These are phyloP conservation scores for Botrytis porri DNA, from an alignment of 2,329 filamentous ascomycete species.

Conservation along the genomic window DNA sequence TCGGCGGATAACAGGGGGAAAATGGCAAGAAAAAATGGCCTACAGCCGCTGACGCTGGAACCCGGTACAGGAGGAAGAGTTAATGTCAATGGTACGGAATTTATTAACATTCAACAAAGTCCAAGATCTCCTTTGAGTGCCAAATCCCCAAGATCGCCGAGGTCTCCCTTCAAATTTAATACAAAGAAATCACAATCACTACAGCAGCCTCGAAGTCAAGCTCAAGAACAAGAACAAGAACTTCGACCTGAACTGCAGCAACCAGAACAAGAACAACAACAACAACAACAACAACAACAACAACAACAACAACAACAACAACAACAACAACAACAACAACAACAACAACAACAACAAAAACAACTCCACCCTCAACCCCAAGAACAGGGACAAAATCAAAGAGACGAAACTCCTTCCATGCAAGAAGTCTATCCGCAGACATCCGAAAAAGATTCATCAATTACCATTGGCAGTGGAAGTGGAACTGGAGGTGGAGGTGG, in stretches of 20 bases:
- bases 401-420: conserved; percentile 26
- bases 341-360: not conserved
- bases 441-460: conserved; percentile 21
- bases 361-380: not conserved
- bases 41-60: conserved; percentile 37
- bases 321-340: not conserved
- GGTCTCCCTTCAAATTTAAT: conserved; percentile 35
- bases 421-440: conserved; percentile 27
- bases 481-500: not conserved
- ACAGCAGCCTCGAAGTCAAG: not conserved
- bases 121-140: conserved; percentile 30
- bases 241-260: too few species aligned
- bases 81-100: conserved; percentile 20
- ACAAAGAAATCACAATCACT: conserved; percentile 31
- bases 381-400: conserved; percentile 2
- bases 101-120: conserved; percentile 22
- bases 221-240: not conserved
- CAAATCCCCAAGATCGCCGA: conserved; percentile 35
- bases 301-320: not conserved
- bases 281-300: too few species aligned
- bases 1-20: conserved; percentile 27
- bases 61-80: conserved; percentile 20
- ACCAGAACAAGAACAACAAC: too few species aligned
- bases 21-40: conserved; percentile 36
- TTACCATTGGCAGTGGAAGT: not conserved